Evolutionary conservation across 2,329 filamentous ascomycete species (phyloP).

Genomic region (Claviceps sp.): DNA sequence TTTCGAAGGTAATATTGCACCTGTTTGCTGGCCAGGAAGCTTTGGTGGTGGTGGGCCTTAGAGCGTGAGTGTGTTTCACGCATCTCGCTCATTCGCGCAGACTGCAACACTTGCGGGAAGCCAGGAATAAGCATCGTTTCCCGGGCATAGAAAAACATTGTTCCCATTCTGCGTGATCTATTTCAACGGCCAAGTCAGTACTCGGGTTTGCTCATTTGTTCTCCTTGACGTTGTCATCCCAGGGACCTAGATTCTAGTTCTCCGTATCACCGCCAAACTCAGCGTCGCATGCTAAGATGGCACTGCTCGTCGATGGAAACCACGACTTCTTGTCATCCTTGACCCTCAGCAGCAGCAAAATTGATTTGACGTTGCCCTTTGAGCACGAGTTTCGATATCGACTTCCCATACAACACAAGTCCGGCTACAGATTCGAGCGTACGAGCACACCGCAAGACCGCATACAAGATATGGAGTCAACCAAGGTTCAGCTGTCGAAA

Average conservation of each 20-base stretch:
- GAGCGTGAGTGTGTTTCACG: neutral
- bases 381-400: conserved; percentile 2
- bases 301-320: neutral
- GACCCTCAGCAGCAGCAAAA: neutral
- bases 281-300: neutral
- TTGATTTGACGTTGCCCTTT: conserved; percentile 2
- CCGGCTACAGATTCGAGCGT: too few species aligned
- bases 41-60: neutral
- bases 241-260: neutral
- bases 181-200: neutral
- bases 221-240: neutral
- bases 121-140: neutral
- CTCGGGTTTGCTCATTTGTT: neutral
- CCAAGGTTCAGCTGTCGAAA: neutral
- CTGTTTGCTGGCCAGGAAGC: neutral
- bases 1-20: neutral
- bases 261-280: neutral
- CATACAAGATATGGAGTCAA: neutral
- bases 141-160: neutral
- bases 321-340: conserved; percentile 1
- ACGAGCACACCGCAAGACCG: neutral
- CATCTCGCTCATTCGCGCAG: neutral
- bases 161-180: neutral
- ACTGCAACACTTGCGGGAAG: neutral
- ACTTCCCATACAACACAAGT: neutral